A percentile compares a stretch with the other conserved stretches of the same genome.
Evolutionary conservation across 129 eudicot genomes (phyloP).

Genomic region (Flaveria brownii): DNA sequence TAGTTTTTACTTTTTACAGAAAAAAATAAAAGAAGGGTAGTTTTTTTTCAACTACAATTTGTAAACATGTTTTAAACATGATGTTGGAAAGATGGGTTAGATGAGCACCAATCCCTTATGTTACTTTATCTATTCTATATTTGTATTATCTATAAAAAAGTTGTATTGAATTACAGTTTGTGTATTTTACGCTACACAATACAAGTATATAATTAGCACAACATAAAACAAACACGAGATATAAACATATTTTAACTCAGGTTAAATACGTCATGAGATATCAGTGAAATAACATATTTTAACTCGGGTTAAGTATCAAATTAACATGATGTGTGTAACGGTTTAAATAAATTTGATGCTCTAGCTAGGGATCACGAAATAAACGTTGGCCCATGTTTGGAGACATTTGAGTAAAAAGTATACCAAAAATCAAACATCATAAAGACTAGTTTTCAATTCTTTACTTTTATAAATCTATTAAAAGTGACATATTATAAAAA

Average conservation of each 20-base stretch:
- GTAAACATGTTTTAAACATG: slow-evolving; percentile 29
- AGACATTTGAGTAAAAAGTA: slow-evolving; percentile 17
- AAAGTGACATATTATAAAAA: background rate
- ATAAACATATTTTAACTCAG: no score
- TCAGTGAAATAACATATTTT: no score
- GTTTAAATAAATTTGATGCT: background rate
- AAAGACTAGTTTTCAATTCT: background rate
- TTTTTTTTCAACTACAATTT: background rate
- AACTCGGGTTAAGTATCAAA: no score
- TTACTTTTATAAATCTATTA: background rate
- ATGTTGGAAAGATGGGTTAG: background rate
- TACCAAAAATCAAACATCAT: slow-evolving; percentile 22
- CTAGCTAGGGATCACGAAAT: slow-evolving; percentile 21
- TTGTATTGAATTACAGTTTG: no score
- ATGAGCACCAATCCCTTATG: background rate
- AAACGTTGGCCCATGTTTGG: slow-evolving; percentile 23
- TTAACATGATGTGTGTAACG: no score
- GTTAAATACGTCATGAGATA: no score
- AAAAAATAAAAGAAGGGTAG: background rate
- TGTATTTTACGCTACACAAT: no score
- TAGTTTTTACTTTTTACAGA: background rate
- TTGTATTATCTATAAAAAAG: no score
- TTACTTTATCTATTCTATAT: background rate
- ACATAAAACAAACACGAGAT: no score
- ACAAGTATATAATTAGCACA: no score